Evolutionary conservation across 2,329 filamentous ascomycete genomes (phyloP).

Genomic region (Penicillium hesseltinei): DNA sequence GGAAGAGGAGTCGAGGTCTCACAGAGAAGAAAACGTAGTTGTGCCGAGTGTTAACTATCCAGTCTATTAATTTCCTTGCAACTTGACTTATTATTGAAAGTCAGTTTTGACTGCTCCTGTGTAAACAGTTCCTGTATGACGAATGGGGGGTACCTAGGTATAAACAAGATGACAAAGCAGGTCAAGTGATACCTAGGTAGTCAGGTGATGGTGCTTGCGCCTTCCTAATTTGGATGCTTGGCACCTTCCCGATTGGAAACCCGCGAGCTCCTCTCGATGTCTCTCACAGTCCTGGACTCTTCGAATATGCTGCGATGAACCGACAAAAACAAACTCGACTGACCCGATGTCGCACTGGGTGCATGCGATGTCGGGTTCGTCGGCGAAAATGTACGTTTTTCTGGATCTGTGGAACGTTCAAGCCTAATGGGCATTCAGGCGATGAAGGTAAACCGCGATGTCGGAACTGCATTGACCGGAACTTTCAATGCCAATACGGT

Average conservation of each 20-base stretch:
- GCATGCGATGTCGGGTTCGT: too few relatives aligned
- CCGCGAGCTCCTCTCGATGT: background rate
- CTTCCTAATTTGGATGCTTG: constrained; percentile 16
- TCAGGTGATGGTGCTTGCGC: constrained; percentile 14
- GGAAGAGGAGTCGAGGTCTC: constrained; percentile 5
- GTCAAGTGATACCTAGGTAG: background rate
- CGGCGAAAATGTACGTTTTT: too few relatives aligned
- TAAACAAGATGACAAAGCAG: background rate
- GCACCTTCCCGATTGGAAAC: constrained; percentile 3
- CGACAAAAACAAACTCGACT: too few relatives aligned
- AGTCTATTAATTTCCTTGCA: background rate
- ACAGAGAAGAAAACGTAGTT: background rate
- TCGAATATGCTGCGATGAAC: background rate
- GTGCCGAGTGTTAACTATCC: background rate
- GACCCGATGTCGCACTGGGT: too few relatives aligned
- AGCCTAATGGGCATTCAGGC: too few relatives aligned
- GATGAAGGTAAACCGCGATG: too few relatives aligned
- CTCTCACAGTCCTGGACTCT: background rate
- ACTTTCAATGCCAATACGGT: too few relatives aligned
- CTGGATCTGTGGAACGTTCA: too few relatives aligned
- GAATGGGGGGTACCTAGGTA: too few relatives aligned
- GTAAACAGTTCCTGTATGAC: too few relatives aligned
- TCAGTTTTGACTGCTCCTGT: background rate
- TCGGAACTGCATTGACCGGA: too few relatives aligned
- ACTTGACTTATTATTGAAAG: background rate